Percentiles rank a stretch among this genome's conserved stretches.
Evolutionary conservation across 768 basidiomycete species (phyloP).

Genomic region (Lactarius sanguifluus): DNA sequence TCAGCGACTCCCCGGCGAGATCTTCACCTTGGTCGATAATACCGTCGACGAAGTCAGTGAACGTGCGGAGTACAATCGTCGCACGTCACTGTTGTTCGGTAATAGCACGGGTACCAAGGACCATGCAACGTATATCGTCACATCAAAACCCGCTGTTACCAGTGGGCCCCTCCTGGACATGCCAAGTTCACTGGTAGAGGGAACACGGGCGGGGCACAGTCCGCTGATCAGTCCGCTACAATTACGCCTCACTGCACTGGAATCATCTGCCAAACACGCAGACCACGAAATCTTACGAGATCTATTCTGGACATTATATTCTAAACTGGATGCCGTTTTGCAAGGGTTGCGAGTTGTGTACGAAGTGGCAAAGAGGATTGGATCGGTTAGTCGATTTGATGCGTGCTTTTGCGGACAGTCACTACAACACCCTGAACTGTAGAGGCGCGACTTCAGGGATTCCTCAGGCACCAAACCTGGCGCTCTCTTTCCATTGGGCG

Average conservation of each 20-base stretch:
- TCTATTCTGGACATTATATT: slow-evolving; percentile 96
- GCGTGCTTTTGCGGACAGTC: neutral
- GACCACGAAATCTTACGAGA: slow-evolving; percentile 88
- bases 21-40: slow-evolving; percentile 79
- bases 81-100: slow-evolving; percentile 42
- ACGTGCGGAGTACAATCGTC: slow-evolving; percentile 74
- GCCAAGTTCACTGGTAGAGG: slow-evolving; percentile 19
- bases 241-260: slow-evolving; percentile 69
- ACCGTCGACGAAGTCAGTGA: slow-evolving; percentile 93
- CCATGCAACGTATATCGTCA: slow-evolving; percentile 53
- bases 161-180: slow-evolving; percentile 27
- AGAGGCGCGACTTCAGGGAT: slow-evolving; percentile 93
- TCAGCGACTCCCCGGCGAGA: slow-evolving; percentile 80
- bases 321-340: slow-evolving; percentile 89
- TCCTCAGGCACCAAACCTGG: slow-evolving; percentile 74
- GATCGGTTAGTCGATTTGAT: slow-evolving; percentile 61
- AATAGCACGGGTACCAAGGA: slow-evolving; percentile 33
- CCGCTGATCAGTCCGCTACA: slow-evolving; percentile 47
- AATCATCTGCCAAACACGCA: slow-evolving; percentile 64
- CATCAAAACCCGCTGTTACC: slow-evolving; percentile 34
- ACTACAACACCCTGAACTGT: slow-evolving; percentile 15
- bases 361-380: slow-evolving; percentile 88
- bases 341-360: slow-evolving; percentile 89
- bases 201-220: slow-evolving; percentile 30
- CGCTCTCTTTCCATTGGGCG: slow-evolving; percentile 75